phyloP scores from a whole-genome alignment of 768 basidiomycete genomes.

The Amanita fuliginea region DNA sequence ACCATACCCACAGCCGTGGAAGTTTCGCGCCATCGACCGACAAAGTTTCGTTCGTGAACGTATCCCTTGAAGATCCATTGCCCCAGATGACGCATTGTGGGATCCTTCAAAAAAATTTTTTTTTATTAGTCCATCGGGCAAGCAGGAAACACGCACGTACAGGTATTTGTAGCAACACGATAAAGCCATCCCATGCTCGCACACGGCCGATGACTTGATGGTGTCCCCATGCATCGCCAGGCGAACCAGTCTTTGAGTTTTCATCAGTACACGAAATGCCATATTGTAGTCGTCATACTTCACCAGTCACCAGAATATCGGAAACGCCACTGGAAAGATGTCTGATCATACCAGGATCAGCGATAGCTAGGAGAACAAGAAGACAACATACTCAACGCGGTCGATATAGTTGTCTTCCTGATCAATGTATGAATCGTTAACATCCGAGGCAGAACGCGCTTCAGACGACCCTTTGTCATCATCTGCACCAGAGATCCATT shows the following conservation, averaged over 20 bases:
- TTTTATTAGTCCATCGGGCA: not conserved
- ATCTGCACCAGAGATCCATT: constrained; percentile 20
- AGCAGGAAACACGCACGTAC: constrained; percentile 18
- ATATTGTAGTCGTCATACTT: constrained; percentile 21
- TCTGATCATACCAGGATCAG: constrained; percentile 7
- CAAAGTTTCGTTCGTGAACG: constrained; percentile 35
- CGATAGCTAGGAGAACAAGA: not conserved
- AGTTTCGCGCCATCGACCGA: constrained; percentile 46
- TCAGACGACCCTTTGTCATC: constrained; percentile 21
- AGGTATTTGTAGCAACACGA: constrained; percentile 32
- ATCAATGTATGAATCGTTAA: constrained; percentile 13
- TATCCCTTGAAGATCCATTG: constrained; percentile 45
- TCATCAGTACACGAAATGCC: not conserved
- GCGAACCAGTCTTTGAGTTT: constrained; percentile 26
- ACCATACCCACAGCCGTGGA: constrained; percentile 23
- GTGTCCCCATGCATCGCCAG: constrained; percentile 40
- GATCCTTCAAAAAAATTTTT: constrained; percentile 19
- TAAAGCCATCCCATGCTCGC: constrained; percentile 39
- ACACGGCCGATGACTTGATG: constrained; percentile 35
- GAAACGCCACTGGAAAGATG: constrained; percentile 29
- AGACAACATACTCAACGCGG: constrained; percentile 15
- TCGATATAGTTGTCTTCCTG: constrained; percentile 31
- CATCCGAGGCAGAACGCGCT: not conserved
- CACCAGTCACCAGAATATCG: constrained; percentile 42
- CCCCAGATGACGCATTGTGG: constrained; percentile 18